Base-by-base conservation (phyloP, 768 basidiomycete genomes). In the Suillus brevipes region DNA sequence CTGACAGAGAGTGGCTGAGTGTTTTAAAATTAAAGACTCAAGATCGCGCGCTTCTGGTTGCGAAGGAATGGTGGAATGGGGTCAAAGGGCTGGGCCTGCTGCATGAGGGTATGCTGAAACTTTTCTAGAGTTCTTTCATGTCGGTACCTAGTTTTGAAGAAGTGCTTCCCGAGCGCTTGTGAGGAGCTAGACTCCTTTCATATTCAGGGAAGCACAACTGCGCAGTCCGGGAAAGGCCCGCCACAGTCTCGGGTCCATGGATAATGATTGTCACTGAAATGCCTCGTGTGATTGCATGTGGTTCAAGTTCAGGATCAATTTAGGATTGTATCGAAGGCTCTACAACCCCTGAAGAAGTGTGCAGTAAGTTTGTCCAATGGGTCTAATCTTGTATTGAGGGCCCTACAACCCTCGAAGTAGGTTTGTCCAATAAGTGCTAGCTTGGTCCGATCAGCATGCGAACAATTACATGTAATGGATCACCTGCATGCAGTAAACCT, bases 11-110 rank as follows among this genome's bases (percentile, higher is more conserved):
- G 1, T 78, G 85, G 58, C 70, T 94, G 20, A 77, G 79, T 58
- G 85, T 92, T 2, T 77, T 78, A 2, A 76, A 77, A 66, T 77
- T 95, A 20, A 87, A 90, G 70, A 85, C 87, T 65, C 87, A 89
- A 67, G 85, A 86, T 62, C 84, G 84, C 67, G 76, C 80, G 31
- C 73, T 84, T 69, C 66, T 92, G 65, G 72, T 71, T 16, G 88
- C 87, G 3, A 83, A 78, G 65, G 88, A 89, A 60, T 95, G 91
- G 88, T 94, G 91, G 91, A 92, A 91, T 72, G 92, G 93, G 2
- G 77, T 87, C 14, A 75, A 72, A 28, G 72, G 78, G 12, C 63
- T 75, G 59, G 75, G 76, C 7, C 68, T 72, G 70, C 73, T 69
- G 20, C 8, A 65, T 40, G 68, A 68, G 4, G 65, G 73, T 20